phyloP scores from a whole-genome alignment of 768 basidiomycete species.

The Lentinula boryana region DNA sequence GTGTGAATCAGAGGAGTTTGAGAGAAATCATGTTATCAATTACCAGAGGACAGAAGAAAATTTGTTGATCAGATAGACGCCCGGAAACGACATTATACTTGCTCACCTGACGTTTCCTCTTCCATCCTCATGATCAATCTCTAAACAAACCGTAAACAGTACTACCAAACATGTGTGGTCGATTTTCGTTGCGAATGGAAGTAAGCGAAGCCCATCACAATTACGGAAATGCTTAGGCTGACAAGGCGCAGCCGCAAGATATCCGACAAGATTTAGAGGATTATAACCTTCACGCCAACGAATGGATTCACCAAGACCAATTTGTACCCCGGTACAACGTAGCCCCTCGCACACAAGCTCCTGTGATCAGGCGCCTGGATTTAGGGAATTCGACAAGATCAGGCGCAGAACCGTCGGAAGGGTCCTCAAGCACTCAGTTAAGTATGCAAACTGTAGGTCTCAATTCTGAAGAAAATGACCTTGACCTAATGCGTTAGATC shows the following conservation, averaged over 20 bases:
- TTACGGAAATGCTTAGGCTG: neutral
- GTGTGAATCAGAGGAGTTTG: neutral
- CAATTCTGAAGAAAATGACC: too few species aligned
- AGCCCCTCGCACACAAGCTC: constrained; percentile 73
- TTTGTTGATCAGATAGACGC: neutral
- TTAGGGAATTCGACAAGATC: constrained; percentile 6
- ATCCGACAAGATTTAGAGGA: constrained; percentile 37
- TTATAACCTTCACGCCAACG: constrained; percentile 39
- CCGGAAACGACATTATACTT: neutral
- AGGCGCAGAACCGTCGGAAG: neutral
- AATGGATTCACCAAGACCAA: constrained; percentile 55
- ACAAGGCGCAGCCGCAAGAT: constrained; percentile 25
- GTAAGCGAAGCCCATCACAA: constrained; percentile 22
- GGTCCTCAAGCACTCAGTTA: constrained; percentile 18
- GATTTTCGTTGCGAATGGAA: constrained; percentile 48
- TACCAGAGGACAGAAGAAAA: neutral
- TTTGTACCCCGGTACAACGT: constrained; percentile 75
- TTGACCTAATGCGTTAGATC: neutral
- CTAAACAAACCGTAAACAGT: too few species aligned
- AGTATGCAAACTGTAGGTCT: constrained; percentile 50
- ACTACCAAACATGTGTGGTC: constrained; percentile 47
- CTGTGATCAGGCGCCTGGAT: constrained; percentile 55
- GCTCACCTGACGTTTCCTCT: neutral
- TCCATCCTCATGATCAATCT: too few species aligned
- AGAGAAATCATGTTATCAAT: neutral